Base-by-base conservation (phyloP, 768 basidiomycete species). In the Suillus discolor region DNA sequence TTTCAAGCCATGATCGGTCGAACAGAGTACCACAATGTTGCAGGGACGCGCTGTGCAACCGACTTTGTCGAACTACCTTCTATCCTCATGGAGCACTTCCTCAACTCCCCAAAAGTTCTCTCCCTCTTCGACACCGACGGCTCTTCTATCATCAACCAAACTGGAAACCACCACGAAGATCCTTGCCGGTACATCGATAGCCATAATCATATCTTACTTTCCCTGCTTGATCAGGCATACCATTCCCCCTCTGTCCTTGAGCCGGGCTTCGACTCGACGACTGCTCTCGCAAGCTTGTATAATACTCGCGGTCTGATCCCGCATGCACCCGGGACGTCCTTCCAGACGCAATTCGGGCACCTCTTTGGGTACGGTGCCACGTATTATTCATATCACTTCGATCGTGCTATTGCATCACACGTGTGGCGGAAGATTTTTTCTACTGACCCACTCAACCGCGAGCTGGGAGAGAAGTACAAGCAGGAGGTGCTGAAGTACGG, bases 11-110 rank as follows among this genome's bases (percentile, higher is more conserved):
- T 99, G 97, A 90, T 99, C 67, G 97, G 97, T 53, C 85, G 93
- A 55, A 99, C 96, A 9, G 96, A 96, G 71, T 97, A 97, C 73
- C 97, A 99, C 75, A 99, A 98, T 72, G 96, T 99, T 6, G 90
- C 96, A 0, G 97, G 97, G 18, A 99, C 97, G 2, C 93, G 97
- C 23, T 97, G 96, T 75, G 94, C 97, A 0, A 99, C 97, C 0
- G 97, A 99, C 74, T 97, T 99, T 72, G 97, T 98, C 65, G 97
- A 99, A 74, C 82, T 99, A 7, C 97, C 97, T 0, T 99, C 97
- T 12, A 96, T 99, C 71, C 86, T 99, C 25, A 99, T 99, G 97
- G 97, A 99, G 75, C 94, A 96, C 73, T 98, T 99, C 82, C 85
- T 97, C 49, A 90, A 86, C 49, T 97, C 96, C 0, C 87, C 93